Evolutionary conservation across 2,329 filamentous ascomycete genomes (phyloP).

Genomic region (Coniochaeta sp.): DNA sequence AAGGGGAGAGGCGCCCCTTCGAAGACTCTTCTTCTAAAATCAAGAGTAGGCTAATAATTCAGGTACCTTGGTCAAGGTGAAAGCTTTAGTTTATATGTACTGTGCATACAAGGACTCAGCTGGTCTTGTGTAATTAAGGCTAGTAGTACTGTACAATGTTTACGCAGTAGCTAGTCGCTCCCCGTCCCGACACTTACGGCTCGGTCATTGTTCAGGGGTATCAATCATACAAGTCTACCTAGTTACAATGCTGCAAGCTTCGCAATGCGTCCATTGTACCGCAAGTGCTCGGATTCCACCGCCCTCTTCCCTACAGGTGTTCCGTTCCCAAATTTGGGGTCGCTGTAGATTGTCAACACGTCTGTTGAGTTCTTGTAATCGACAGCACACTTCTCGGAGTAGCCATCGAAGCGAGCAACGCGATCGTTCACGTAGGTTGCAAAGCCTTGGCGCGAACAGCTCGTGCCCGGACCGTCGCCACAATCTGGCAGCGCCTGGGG

Average conservation of each 20-base stretch:
- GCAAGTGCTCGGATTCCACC: not conserved
- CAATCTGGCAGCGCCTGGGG: slow-evolving; percentile 34
- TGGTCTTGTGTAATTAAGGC: too few species aligned
- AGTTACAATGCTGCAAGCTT: not conserved
- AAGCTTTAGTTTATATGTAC: too few species aligned
- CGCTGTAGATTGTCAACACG: slow-evolving; percentile 23
- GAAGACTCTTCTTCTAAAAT: too few species aligned
- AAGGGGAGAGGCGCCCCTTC: too few species aligned
- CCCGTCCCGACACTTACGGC: too few species aligned
- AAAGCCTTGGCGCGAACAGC: slow-evolving; percentile 32
- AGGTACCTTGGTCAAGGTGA: too few species aligned
- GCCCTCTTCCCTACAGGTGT: slow-evolving; percentile 16
- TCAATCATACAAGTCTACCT: too few species aligned
- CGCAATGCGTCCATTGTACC: not conserved
- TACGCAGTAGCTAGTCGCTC: too few species aligned
- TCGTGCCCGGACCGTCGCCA: slow-evolving; percentile 34
- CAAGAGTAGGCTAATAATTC: too few species aligned
- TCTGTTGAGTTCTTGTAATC: slow-evolving; percentile 27
- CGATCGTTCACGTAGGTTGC: slow-evolving; percentile 29
- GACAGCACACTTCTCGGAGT: slow-evolving; percentile 29
- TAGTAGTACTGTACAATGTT: too few species aligned
- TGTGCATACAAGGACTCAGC: too few species aligned
- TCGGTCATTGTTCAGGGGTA: too few species aligned
- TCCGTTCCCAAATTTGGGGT: slow-evolving; percentile 16
- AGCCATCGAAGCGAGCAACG: slow-evolving; percentile 29